Conservation (phyloP, 1,284 basidiomycete species). For the Rhodotorula sp. region DNA sequence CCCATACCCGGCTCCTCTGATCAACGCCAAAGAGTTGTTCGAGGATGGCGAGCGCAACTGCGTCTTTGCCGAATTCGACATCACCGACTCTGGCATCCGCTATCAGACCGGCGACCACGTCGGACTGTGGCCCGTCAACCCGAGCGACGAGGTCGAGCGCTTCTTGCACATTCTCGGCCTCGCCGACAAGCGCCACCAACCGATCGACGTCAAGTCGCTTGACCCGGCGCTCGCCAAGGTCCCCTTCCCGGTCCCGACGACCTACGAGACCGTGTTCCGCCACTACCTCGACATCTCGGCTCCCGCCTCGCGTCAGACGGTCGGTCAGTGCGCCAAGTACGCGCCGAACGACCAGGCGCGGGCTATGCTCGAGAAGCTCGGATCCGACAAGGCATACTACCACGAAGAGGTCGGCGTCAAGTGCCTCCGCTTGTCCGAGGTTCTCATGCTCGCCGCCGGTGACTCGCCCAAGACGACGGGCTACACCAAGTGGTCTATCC, state of each 20-base stretch:
- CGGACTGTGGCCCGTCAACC: slow-evolving; percentile 94
- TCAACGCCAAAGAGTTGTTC: slow-evolving; percentile 79
- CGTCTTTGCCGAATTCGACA: slow-evolving; percentile 91
- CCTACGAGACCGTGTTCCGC: slow-evolving; percentile 87
- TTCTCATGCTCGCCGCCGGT: slow-evolving; percentile 82
- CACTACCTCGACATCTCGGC: slow-evolving; percentile 97
- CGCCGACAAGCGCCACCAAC: slow-evolving; percentile 61
- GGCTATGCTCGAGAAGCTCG: slow-evolving; percentile 70
- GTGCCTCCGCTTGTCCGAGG: slow-evolving; percentile 84
- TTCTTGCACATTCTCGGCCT: slow-evolving; percentile 83
- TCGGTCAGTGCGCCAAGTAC: slow-evolving; percentile 80
- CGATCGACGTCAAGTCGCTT: slow-evolving; percentile 89
- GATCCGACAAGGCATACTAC: slow-evolving; percentile 84
- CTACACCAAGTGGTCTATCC: slow-evolving; percentile 83
- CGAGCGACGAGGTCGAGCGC: slow-evolving; percentile 86
- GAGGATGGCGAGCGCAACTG: slow-evolving; percentile 78
- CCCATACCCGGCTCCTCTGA: slow-evolving; percentile 84
- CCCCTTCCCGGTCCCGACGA: slow-evolving; percentile 95
- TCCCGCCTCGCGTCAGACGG: slow-evolving; percentile 86
- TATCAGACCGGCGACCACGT: slow-evolving; percentile 99
- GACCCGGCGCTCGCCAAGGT: slow-evolving; percentile 98
- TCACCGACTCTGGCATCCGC: slow-evolving; percentile 91
- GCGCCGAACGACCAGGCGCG: slow-evolving; percentile 78
- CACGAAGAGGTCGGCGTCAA: slow-evolving; percentile 69
- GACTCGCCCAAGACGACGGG: slow-evolving; percentile 59